phyloP scores from a whole-genome alignment of 2,329 filamentous ascomycete genomes.

The Curvularia sp. region DNA sequence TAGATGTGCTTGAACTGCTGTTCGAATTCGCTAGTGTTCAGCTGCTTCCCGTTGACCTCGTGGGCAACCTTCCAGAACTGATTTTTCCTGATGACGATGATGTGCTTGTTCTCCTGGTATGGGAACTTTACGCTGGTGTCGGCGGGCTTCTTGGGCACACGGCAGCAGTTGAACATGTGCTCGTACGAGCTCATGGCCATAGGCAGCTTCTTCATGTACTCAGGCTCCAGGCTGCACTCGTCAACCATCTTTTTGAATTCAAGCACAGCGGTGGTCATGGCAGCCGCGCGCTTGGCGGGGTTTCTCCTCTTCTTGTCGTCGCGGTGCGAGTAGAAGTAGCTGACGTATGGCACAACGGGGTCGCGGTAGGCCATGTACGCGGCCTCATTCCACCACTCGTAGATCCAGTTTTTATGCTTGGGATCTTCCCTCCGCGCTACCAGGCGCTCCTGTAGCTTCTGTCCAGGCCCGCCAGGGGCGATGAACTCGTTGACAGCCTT shows the following conservation, averaged over 20 bases:
- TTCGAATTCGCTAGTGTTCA: slow-evolving; percentile 90
- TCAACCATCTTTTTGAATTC: slow-evolving; percentile 97
- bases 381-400: slow-evolving; percentile 97
- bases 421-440: slow-evolving; percentile 79
- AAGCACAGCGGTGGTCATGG: slow-evolving; percentile 81
- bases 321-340: slow-evolving; percentile 98
- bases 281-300: slow-evolving; percentile 90
- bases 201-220: slow-evolving; percentile 98
- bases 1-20: slow-evolving; percentile 87
- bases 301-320: slow-evolving; percentile 89
- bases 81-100: slow-evolving; percentile 91
- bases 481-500: slow-evolving; percentile 89
- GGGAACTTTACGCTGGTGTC: slow-evolving; percentile 86
- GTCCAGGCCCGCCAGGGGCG: slow-evolving; percentile 81
- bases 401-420: slow-evolving; percentile 88
- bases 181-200: slow-evolving; percentile 99
- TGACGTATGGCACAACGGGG: slow-evolving; percentile 96
- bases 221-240: slow-evolving; percentile 80
- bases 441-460: slow-evolving; percentile 86
- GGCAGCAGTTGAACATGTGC: slow-evolving; percentile 97
- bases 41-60: slow-evolving; percentile 80
- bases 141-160: slow-evolving; percentile 80
- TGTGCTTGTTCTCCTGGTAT: slow-evolving; percentile 78
- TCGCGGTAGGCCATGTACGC: slow-evolving; percentile 94
- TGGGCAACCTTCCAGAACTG: slow-evolving; percentile 93